Evolutionary conservation across 1,284 basidiomycete genomes (phyloP), one percentile per base, ranked within the genome.

Genomic region (Cutaneotrichosporon cavernicola): DNA sequence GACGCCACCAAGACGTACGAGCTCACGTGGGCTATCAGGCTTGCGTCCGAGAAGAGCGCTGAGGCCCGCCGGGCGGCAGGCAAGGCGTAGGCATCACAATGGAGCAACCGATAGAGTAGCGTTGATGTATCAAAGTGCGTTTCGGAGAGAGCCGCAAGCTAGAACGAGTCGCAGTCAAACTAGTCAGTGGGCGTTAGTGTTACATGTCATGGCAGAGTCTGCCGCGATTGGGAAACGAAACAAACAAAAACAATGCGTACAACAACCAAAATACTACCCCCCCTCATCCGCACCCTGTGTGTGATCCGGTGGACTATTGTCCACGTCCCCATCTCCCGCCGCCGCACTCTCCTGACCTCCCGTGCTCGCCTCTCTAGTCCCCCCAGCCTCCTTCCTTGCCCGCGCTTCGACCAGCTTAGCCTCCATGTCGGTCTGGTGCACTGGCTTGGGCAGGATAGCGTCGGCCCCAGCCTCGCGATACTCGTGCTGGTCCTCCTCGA

Each of bases 1-100:
- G 92, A 96, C 81, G 91, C 92, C 30, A 89, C 88, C 73, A 89
- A 87, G 82, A 89, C 91, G 11, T 96, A 95, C 72, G 88, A 93
- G 68, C 73, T 78, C 38, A 76, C 76, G 11, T 78, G 76, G 76
- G 75, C 91, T 30, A 92, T 93, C 74, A 88, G 90, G 14, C 61
- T 65, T 3, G 58, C 61, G 58, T 60, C 58, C 36, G 61, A 65
- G 64, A 38, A 32, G 34, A 60, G 43, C 60, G 58, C 50, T 4
- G 58, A 50, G 18, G 18, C 18, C 16, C 43, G 43, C 18, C 18
- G 18, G 43, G 43, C 43, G 5, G 18, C 43, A 13, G 40, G 14
- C 40, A 16, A 13, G 14, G 40, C 40, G 40, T 16, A 43, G 40
- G 34, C 34, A 8, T 5, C 7, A 13, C 34, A 9, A 9, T 9